Base-by-base conservation (phyloP, 352 stramenopile species). In the Peronospora belbahrii region DNA sequence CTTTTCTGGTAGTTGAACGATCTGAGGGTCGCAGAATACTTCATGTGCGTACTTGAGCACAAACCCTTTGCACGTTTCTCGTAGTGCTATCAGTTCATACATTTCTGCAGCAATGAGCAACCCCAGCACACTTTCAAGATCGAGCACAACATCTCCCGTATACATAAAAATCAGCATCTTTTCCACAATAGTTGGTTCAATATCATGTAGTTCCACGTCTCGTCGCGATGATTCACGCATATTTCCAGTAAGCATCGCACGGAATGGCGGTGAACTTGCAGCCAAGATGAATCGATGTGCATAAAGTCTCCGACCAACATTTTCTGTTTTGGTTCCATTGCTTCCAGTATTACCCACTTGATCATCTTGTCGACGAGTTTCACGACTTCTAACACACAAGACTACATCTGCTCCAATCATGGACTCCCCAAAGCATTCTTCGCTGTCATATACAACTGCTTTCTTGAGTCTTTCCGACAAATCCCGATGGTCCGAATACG, bases 91-190 rank as follows among this genome's bases (percentile, higher is more conserved):
- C 3, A 93, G 52, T 49, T 88, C 82, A 41, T 91, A 93, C 74
- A 93, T 89, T 42, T 93, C 82, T 1, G 82, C 66, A 0, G 78
- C 76, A 5, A 88, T 79, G 28, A 91, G 48, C n/a, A 87, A 52
- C 5, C 75, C 77, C 15, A 93, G 38, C 34, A 91, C 77, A 46
- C 71, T 88, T 10, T 84, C 67, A 14, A 88, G 59, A 39, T 78
- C 64, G 38, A 91, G 42, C 18, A 79, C 78, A 22, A 93, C 79
- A 30, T 93, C 74, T 55, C 79, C 82, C 4, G 82, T 88, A 56
- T 93, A 93, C 48, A 93, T 89, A 46, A 82, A 93, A 19, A 81
- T 42, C 43, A 93, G 58, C 70, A 93, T 85, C 52, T 91, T 88
- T 47, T 90, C 65, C 34, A 93, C 62, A 46, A 85, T 71, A 3